These are phyloP conservation scores for Tillandsia fasciculata DNA, from an alignment of 176 grass and related monocot genomes.

Conservation along the genomic window DNA sequence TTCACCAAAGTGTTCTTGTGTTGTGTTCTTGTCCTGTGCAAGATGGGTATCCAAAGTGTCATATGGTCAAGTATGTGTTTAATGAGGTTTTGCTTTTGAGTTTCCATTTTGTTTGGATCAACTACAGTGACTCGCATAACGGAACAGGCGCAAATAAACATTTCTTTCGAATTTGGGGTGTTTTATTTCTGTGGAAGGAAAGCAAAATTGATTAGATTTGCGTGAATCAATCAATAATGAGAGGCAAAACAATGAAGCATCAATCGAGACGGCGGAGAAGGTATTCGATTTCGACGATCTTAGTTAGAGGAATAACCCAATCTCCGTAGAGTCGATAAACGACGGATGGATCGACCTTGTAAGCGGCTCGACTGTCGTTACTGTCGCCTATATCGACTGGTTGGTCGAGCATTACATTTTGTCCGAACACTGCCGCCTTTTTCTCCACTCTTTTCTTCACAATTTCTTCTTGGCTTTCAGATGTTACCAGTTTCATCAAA, in stretches of 20 bases:
- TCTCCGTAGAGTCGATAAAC: conserved; percentile 11
- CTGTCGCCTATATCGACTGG: not conserved
- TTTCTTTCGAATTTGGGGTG: no score
- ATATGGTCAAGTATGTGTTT: no score
- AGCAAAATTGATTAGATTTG: not conserved
- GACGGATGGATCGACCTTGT: conserved; percentile 19
- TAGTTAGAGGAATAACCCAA: conserved; percentile 23
- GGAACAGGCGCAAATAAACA: no score
- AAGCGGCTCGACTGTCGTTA: not conserved
- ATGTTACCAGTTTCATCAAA: conserved; percentile 18
- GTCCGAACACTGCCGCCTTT: conserved; percentile 23
- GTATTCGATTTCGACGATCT: conserved; percentile 20
- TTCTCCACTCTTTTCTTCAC: conserved; percentile 25
- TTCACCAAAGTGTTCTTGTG: no score
- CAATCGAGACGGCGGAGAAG: conserved; percentile 23
- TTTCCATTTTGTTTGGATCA: no score
- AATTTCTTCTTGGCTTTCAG: conserved; percentile 14
- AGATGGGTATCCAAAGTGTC: no score
- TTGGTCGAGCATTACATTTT: conserved; percentile 10
- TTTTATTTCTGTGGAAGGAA: not conserved
- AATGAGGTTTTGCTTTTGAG: no score
- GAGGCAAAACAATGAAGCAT: not conserved
- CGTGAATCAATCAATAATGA: not conserved
- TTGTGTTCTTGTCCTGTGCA: no score
- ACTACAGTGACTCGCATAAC: no score